phyloP scores from a whole-genome alignment of 257 asterid species.

The Nicotiana sylvestris region DNA sequence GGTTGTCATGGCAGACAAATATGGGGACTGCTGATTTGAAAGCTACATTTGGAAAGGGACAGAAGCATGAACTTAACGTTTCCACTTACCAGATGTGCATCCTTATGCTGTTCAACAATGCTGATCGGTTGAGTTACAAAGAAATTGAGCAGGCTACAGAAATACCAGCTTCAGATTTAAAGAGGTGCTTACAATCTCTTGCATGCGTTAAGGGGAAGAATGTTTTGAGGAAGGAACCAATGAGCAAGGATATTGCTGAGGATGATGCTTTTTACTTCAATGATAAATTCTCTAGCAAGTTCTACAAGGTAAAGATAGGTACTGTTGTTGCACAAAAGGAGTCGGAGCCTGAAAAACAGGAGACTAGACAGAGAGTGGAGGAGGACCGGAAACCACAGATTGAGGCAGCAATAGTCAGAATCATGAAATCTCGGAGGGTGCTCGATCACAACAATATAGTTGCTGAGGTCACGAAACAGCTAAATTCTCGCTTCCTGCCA shows the following conservation, averaged over 20 bases:
- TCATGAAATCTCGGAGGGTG: constrained; percentile 32
- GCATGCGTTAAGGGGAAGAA: constrained; percentile 36
- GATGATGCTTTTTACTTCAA: constrained; percentile 27
- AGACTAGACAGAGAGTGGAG: constrained; percentile 33
- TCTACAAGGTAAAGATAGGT: constrained; percentile 27
- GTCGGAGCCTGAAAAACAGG: constrained; percentile 30
- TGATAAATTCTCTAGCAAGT: constrained; percentile 26
- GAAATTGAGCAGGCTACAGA: constrained; percentile 32
- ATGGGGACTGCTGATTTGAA: constrained; percentile 35
- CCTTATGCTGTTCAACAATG: constrained; percentile 29
- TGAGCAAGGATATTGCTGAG: constrained; percentile 29
- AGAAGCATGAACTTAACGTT: constrained; percentile 28
- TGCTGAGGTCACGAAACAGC: constrained; percentile 31
- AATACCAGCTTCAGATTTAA: constrained; percentile 25
- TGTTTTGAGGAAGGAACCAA: constrained; percentile 30
- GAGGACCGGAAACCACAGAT: constrained; percentile 35
- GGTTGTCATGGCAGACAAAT: constrained; percentile 33
- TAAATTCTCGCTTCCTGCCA: constrained; percentile 29
- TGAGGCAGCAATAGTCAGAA: constrained; percentile 36
- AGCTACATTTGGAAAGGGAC: constrained; percentile 29
- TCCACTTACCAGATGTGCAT: constrained; percentile 36
- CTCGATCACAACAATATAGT: constrained; percentile 31
- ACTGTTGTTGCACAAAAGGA: constrained; percentile 35
- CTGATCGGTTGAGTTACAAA: constrained; percentile 22
- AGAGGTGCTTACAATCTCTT: constrained; percentile 31